A percentile compares a stretch with the other conserved stretches of the same genome.
Evolutionary conservation across 352 stramenopile genomes (phyloP).

Genomic region (Phytophthora colocasiae): DNA sequence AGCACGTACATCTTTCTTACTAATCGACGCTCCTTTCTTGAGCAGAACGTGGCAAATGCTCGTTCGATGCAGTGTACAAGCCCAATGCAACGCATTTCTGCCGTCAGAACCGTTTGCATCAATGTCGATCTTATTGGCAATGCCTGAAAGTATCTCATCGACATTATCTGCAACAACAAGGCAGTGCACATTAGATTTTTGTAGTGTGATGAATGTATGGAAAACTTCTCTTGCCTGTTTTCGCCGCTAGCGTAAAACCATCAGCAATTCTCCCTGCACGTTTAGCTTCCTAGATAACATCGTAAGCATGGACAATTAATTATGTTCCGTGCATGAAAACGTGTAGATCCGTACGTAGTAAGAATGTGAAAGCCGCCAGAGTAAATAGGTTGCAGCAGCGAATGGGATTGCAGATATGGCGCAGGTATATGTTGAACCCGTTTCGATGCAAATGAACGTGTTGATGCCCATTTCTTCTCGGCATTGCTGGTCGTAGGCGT

Average conservation of each 20-base stretch:
- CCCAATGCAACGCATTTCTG: constrained; percentile 84
- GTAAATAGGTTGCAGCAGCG: constrained; percentile 49
- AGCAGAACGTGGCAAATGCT: constrained; percentile 85
- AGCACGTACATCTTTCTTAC: constrained; percentile 72
- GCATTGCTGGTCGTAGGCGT: constrained; percentile 54
- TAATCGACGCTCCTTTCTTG: constrained; percentile 80
- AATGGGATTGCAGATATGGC: constrained; percentile 57
- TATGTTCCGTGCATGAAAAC: background rate
- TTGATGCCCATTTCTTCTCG: constrained; percentile 50
- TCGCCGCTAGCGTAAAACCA: constrained; percentile 76
- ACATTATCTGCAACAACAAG: constrained; percentile 61
- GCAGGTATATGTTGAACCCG: constrained; percentile 41
- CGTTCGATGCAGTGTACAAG: constrained; percentile 74
- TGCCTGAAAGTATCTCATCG: constrained; percentile 70
- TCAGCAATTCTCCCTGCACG: constrained; percentile 56
- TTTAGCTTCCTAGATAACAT: constrained; percentile 47
- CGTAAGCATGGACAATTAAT: constrained; percentile 2
- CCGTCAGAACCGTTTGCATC: constrained; percentile 76
- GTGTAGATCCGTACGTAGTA: constrained; percentile 48
- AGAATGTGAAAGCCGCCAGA: constrained; percentile 69
- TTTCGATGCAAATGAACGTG: constrained; percentile 67
- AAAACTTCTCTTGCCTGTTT: constrained; percentile 48
- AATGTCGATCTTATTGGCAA: constrained; percentile 80
- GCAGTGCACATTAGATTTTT: background rate
- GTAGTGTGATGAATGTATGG: background rate